Percentiles rank a stretch among this genome's conserved stretches.
These are phyloP conservation scores for Malassezia brasiliensis DNA, from an alignment of 1,284 basidiomycete genomes.

Conservation along the genomic window DNA sequence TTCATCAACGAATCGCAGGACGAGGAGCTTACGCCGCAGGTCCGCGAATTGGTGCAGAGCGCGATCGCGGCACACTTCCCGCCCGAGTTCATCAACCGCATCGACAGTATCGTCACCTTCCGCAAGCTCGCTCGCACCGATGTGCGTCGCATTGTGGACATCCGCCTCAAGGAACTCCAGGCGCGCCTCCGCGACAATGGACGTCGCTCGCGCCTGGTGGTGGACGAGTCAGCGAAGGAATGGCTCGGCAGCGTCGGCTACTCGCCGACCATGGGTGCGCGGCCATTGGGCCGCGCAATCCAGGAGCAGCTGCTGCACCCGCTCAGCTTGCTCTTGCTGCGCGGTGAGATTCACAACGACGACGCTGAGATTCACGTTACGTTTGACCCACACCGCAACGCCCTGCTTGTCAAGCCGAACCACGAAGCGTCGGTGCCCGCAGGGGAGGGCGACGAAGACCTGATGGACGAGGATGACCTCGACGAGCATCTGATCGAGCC, in stretches of 20 bases:
- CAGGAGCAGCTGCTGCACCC: conserved; percentile 89
- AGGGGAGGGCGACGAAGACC: conserved; percentile 34
- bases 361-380: conserved; percentile 62
- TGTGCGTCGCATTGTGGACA: conserved; percentile 54
- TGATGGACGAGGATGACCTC: conserved; percentile 43
- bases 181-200: conserved; percentile 62
- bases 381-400: conserved; percentile 75
- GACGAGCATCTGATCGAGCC: conserved; percentile 1
- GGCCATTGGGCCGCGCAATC: conserved; percentile 82
- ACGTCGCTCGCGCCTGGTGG: conserved; percentile 66
- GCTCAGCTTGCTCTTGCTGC: conserved; percentile 73
- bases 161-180: conserved; percentile 57
- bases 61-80: conserved; percentile 54
- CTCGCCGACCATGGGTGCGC: conserved; percentile 54
- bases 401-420: conserved; percentile 71
- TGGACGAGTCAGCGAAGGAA: conserved; percentile 68
- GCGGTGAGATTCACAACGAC: conserved; percentile 70
- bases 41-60: conserved; percentile 49
- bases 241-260: conserved; percentile 60
- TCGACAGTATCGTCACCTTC: conserved; percentile 54
- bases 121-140: conserved; percentile 52
- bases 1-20: conserved; percentile 53
- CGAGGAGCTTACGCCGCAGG: conserved; percentile 51
- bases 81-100: conserved; percentile 56
- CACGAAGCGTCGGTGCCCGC: conserved; percentile 52